Evolutionary conservation across 2,329 filamentous ascomycete genomes (phyloP).

Genomic region (Claviceps fusiformis): DNA sequence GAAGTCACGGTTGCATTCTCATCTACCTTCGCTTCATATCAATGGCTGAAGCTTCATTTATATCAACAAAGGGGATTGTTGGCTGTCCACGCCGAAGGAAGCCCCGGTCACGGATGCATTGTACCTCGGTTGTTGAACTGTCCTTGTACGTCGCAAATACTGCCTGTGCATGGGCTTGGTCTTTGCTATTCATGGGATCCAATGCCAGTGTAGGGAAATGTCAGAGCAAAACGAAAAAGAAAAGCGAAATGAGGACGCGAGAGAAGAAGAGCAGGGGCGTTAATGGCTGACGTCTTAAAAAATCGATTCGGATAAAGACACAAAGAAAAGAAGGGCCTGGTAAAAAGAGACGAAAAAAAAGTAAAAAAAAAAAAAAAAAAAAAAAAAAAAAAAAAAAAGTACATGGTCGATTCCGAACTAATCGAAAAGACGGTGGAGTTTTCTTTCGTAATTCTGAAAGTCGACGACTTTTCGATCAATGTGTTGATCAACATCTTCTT

Average conservation of each 20-base stretch:
- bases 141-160: not conserved
- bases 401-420: not conserved
- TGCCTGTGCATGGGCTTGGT: not conserved
- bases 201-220: not conserved
- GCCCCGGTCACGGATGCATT: not conserved
- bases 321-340: not conserved
- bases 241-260: not conserved
- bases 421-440: not conserved
- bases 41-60: not conserved
- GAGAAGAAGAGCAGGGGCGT: not conserved
- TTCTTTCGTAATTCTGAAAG: not conserved
- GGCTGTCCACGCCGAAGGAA: not conserved
- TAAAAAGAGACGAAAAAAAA: not conserved
- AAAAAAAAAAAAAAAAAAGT: not conserved
- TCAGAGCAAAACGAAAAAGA: not conserved
- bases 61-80: not conserved
- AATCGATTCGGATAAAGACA: not conserved
- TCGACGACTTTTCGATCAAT: not conserved
- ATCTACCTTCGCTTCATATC: not conserved
- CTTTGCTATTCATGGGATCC: not conserved
- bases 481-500: not conserved
- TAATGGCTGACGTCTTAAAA: not conserved
- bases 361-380: not conserved
- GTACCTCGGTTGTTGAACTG: not conserved
- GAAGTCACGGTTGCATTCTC: not conserved